Percentiles rank a stretch among this genome's conserved stretches.
Evolutionary conservation across 208 protist genomes (phyloP).

Genomic region (Wallacemonas sp.): DNA sequence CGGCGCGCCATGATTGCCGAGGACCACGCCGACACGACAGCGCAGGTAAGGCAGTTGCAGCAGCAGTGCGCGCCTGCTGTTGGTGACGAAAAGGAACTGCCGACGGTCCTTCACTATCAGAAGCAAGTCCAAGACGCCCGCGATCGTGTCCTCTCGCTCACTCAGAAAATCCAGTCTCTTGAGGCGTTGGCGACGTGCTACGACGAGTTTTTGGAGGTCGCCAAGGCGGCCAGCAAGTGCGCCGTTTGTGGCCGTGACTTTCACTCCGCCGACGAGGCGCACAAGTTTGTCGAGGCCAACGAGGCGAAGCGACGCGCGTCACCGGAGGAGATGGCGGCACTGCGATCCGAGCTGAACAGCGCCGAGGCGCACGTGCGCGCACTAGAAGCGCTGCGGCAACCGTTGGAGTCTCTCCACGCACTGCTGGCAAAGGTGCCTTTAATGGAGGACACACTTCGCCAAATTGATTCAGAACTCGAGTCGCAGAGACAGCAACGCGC

Average conservation of each 20-base stretch:
- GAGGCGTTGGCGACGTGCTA: constrained; percentile 59
- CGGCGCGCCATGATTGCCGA: constrained; percentile 15
- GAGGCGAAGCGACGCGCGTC: constrained; percentile 34
- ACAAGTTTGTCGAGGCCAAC: constrained; percentile 41
- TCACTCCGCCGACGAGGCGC: constrained; percentile 8
- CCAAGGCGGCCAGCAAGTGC: constrained; percentile 40
- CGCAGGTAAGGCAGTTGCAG: constrained; percentile 27
- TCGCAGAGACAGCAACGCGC: constrained; percentile 14
- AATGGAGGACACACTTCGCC: constrained; percentile 20
- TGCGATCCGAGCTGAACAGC: constrained; percentile 10
- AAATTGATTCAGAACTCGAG: constrained; percentile 18
- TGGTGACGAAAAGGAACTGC: constrained; percentile 3
- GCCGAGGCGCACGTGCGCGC: constrained; percentile 18
- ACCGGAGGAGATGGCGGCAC: constrained; percentile 30
- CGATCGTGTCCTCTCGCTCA: constrained; percentile 18
- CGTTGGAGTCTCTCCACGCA: constrained; percentile 34
- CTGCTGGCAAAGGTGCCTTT: constrained; percentile 17
- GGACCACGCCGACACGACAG: constrained; percentile 23
- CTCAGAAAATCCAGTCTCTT: constrained; percentile 31
- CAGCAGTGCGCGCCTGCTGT: constrained; percentile 3
- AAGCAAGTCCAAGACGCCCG: constrained; percentile 23
- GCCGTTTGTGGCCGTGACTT: constrained; percentile 69
- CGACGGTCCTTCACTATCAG: constrained; percentile 45
- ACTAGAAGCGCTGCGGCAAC: constrained; percentile 35
- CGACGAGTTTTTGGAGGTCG: constrained; percentile 47